Base-by-base conservation (phyloP, 129 eudicot genomes). In the Silybum marianum region DNA sequence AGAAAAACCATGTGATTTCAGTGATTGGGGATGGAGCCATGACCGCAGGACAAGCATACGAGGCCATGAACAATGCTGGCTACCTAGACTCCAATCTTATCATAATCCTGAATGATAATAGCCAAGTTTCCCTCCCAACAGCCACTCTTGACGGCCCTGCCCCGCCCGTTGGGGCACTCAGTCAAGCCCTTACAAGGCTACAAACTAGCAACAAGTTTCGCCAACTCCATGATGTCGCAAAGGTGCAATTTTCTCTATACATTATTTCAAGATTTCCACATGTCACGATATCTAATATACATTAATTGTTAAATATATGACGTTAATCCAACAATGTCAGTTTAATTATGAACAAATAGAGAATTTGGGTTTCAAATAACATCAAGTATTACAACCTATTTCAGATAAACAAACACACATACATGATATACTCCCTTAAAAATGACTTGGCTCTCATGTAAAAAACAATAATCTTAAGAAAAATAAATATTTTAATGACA, bases 41-140 rank as follows among this genome's bases (percentile, higher is more conserved):
- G 95, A 90, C 92, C 6, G 95, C 90, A 40, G 95, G 95, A 71
- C 95, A 90, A 69, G 95, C 95, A 23, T 90, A 84, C 3, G 95
- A 90, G 42, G 95, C 92, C 25, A 74, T 90, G 84, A 90, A 90
- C 76, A 90, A 90, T 80, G 95, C 90, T 0, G 95, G 95, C 8
- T 90, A 80, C 69, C 80, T 88, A 1, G 92, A 90, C 19, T 77
- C 95, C 1, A 90, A 88, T 75, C 87, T 90, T 60, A 88, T 88
- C 66, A 75, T 90, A 6, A 69, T 90, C 46, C 80, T 90, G 74
- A 90, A 90, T 13, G 95, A 90, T 66, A 90, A 90, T 67, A 70
- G 84, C 3, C 95, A 90, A 80, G 95, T 90, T 21, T 90, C 95
- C 34, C 77, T 90, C n/a, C 95, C 95, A 12, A 90, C 95, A 0